These are phyloP conservation scores for Vickermania ingenoplastis DNA, from an alignment of 208 protist genomes.

Conservation along the genomic window DNA sequence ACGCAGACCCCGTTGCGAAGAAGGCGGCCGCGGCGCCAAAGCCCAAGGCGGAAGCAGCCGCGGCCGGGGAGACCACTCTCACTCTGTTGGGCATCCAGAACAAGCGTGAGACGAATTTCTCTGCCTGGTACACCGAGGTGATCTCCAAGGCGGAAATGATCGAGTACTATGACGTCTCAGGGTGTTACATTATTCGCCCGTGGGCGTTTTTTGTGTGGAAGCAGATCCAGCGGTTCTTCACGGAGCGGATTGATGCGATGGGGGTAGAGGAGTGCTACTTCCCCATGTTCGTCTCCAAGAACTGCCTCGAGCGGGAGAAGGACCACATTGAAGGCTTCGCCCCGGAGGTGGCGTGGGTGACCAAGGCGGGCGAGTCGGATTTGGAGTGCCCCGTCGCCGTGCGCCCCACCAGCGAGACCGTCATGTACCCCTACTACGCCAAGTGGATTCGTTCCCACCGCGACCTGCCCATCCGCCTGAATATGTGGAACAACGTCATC, in stretches of 20 bases:
- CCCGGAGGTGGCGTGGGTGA: conserved; percentile 94
- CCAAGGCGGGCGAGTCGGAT: conserved; percentile 75
- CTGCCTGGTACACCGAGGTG: conserved; percentile 96
- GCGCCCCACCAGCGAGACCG: conserved; percentile 98
- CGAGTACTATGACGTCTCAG: conserved; percentile 99
- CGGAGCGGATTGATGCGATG: conserved; percentile 72
- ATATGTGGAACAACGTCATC: conserved; percentile 99
- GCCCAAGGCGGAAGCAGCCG: conserved; percentile 11
- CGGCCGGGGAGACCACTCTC: conserved; percentile 26
- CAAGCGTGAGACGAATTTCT: conserved; percentile 90
- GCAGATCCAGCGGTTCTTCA: conserved; percentile 82
- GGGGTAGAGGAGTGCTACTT: conserved; percentile 95
- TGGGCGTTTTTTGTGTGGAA: conserved; percentile 97
- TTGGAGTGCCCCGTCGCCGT: conserved; percentile 95
- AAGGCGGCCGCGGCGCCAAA: conserved; percentile 15
- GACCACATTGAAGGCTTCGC: conserved; percentile 99
- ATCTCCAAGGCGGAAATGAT: conserved; percentile 98
- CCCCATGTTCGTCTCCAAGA: conserved; percentile 97
- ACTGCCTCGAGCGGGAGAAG: conserved; percentile 93
- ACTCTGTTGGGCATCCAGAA: conserved; percentile 66
- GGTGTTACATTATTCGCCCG: conserved; percentile 98
- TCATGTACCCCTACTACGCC: conserved; percentile 97
- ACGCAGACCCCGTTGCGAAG: conserved; percentile 8
- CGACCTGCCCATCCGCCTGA: conserved; percentile 96
- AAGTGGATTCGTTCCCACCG: conserved; percentile 98